Evolutionary conservation across 768 basidiomycete genomes (phyloP), one percentile per base, ranked within the genome.

Genomic region (Strobilomyces confusus): DNA sequence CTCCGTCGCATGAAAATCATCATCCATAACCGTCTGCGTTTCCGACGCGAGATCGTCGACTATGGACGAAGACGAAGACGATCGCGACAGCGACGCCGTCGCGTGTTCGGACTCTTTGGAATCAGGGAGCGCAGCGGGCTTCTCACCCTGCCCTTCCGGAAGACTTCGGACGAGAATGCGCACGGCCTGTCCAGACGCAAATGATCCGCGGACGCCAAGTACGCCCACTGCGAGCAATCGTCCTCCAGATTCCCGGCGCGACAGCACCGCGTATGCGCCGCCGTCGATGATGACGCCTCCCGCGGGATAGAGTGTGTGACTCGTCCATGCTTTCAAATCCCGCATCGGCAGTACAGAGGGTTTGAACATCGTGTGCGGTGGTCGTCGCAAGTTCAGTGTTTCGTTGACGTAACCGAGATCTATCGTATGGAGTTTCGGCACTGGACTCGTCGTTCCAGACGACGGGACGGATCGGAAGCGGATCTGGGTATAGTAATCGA

Each of bases 151-250:
- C 25, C 58, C 59, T 55, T 66, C 69, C 19, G 69, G 58, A 15
- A 64, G 63, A 32, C 73, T 72, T 30, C 78, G 77, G 13, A 91
- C 77, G 51, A 88, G 77, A 46, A 98, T 85, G 30, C 84, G 80
- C 37, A 99, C 95, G 6, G 95, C 97, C 69, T 98, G 95, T 6
- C 94, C 93, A 2, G 89, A 87, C 1, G 95, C 95, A 66, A 98
- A 99, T 0, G 81, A 81, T 17, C 95, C 97, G 44, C 86, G 81
- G 48, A 98, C 86, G 13, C 84, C 85, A 19, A 92, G 65, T 4
- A 99, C 95, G 17, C 97, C 97, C 11, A 83, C 95, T 1, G 97
- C 84, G n/a, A 99, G 80, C 9, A 98, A 73, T 8, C 95, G 80
- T 8, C 95, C 95, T 14, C 95, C 95, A 5, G 90, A 92, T 65